Evolutionary conservation across 192 early-diverging fungal genomes (phyloP).

Genomic region (Ambispora gerdemannii): DNA sequence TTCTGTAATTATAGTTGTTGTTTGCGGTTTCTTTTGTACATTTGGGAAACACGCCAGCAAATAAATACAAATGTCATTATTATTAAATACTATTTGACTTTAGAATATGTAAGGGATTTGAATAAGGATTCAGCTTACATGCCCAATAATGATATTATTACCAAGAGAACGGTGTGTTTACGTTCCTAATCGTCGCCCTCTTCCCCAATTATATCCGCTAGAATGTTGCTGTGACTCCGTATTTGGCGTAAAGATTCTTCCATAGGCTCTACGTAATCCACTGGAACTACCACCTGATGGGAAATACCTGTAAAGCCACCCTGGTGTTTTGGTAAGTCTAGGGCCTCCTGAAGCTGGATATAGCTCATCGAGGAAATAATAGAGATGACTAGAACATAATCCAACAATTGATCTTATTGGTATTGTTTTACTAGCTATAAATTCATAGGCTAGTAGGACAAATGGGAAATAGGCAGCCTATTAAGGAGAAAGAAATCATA

Average conservation of each 20-base stretch:
- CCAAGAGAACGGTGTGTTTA: not conserved
- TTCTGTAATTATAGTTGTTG: too few species aligned
- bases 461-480: constrained; percentile 75
- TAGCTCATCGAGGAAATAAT: constrained; percentile 68
- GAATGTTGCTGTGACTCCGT: not conserved
- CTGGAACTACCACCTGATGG: constrained; percentile 1
- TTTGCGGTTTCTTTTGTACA: too few species aligned
- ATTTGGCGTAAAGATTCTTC: not conserved
- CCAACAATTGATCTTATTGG: constrained; percentile 63
- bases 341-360: constrained; percentile 65
- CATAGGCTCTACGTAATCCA: constrained; percentile 1
- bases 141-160: too few species aligned
- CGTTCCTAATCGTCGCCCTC: constrained; percentile 10
- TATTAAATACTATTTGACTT: too few species aligned
- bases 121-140: too few species aligned
- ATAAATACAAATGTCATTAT: too few species aligned
- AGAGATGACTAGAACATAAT: constrained; percentile 63
- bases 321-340: constrained; percentile 66
- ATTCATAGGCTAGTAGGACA: constrained; percentile 60
- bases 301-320: constrained; percentile 50
- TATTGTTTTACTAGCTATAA: constrained; percentile 39
- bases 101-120: too few species aligned
- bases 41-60: too few species aligned
- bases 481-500: not conserved
- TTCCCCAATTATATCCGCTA: constrained; percentile 11